Base-by-base conservation (phyloP, 345 rosid species). In the Trapa bicornis region DNA sequence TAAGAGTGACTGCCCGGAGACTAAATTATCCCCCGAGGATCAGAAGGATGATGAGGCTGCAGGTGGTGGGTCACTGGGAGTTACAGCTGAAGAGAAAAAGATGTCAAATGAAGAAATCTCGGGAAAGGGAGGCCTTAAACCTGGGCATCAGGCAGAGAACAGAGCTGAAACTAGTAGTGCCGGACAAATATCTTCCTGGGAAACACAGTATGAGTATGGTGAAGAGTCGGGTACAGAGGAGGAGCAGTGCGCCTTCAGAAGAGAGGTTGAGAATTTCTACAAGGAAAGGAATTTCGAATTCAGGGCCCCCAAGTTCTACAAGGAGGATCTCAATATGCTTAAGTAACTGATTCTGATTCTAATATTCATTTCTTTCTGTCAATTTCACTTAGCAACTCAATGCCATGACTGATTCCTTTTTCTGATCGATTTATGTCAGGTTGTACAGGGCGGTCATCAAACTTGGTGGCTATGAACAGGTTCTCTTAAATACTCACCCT, bases 401-500 rank as follows among this genome's bases (percentile, higher is more conserved):
- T 58, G 37, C 11, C 9, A 8, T 11, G 62, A 9, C 13, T 58
- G 14, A 29, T 3, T 33, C 33, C 33, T 2, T 29, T 5, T 58
- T 32, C 37, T 33, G 3, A 32, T 32, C 62, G 32, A 3, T 74
- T 37, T 41, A 1, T 45, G 47, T 45, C 64, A 87, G 92, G 79
- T 78, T 87, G 53, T 87, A 85, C 83, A 81, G 85, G 70, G 82
- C 85, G 52, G 92, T 87, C 68, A 85, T 83, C 69, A 84, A 75
- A 70, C 73, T 84, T 42, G 89, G 92, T 48, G 92, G 89, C 72
- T 87, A 87, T 75, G 87, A 87, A 57, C 86, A 80, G 87, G 92
- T 87, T 33, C 77, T 53, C 47, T 74, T 47, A 17, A 61, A 68
- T 67, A 8, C 65, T 17, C 37, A 47, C 47, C n/a, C 15, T 64